phyloP scores from a whole-genome alignment of 768 basidiomycete species.

The Podaxis sp. region DNA sequence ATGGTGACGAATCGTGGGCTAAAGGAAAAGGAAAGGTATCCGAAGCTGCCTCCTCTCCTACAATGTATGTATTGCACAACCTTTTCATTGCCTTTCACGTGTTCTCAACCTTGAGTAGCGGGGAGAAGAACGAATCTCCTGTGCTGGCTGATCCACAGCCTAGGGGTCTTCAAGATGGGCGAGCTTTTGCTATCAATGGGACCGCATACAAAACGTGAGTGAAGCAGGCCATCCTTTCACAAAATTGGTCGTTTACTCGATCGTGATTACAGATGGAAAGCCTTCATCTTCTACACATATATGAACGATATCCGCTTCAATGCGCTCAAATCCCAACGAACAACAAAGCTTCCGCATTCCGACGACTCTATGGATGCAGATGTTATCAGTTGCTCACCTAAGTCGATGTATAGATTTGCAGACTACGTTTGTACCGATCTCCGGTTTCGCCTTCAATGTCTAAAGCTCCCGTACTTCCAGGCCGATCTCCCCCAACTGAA shows the following conservation, averaged over 20 bases:
- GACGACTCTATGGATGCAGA: not conserved
- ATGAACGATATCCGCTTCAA: conserved; percentile 8
- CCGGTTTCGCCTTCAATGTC: not conserved
- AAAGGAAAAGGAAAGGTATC: not conserved
- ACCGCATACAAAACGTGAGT: not conserved
- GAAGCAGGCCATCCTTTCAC: not conserved
- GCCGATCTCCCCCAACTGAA: conserved; percentile 1
- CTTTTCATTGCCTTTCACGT: not conserved
- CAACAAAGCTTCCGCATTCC: not conserved
- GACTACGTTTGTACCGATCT: not conserved
- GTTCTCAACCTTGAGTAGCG: not conserved
- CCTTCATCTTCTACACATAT: conserved; percentile 10
- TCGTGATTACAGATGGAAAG: not conserved
- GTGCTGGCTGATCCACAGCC: too few relatives aligned
- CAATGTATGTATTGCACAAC: not conserved
- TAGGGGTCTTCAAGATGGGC: not conserved
- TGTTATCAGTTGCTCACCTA: conserved; percentile 25
- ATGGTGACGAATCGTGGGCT: not conserved
- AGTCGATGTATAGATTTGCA: conserved; percentile 35
- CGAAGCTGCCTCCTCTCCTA: not conserved
- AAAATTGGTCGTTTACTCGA: not conserved
- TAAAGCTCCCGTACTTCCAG: not conserved
- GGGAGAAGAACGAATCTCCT: not conserved
- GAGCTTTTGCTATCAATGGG: conserved; percentile 8
- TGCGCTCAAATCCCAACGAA: conserved; percentile 3